Base-by-base conservation (phyloP, 805 yeast genomes). In the Nakazawaea molendinolei region DNA sequence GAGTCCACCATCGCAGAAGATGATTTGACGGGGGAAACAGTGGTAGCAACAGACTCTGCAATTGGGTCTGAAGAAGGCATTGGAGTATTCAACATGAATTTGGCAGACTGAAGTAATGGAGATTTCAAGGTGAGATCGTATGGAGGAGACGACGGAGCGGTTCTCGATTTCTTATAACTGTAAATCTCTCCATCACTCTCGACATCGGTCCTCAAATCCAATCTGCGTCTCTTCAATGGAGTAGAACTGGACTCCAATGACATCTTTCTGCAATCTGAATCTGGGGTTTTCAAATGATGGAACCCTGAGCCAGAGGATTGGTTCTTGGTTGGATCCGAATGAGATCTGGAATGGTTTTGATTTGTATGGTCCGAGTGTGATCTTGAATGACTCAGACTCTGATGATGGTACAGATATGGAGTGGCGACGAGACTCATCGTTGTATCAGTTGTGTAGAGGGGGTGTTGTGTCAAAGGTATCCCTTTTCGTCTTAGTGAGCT, bases 131-230 rank as follows among this genome's bases (percentile, higher is more conserved):
- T 33, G 21, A 37, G 24, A 22, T 37, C 36, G 19, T 38, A 38
- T 23, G 62, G 65, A 8, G 63, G 62, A 13, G 67, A 63, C 9
- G 71, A 67, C 23, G 72, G 71, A 4, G 71, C 71, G 8, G 71
- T 65, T 47, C 63, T 55, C n/a, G 69, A 56, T 33, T 68, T 52
- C 46, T 67, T 67, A 34, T 22, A 31, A 18, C 21, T 21, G 25
- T 31, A 21, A 25, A 8, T 5, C 8, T 5, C 19, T 17, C 8
- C 28, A 25, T 31, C 23, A n/a, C 5, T 14, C 6, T 32, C 31
- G n/a, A 16, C 15, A 14, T 28, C 30, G 6, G 22, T 26, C 20
- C 14, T 28, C n/a, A 33, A 13, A 25, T 24, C 32, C 31, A 33
- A 29, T 13, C 18, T 24, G 29, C 36, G 33, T 24, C 28, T 38